A percentile compares a stretch with the other conserved stretches of the same genome.
Conservation (phyloP, 176 grass and related monocot species). For the Stipa capillata region DNA sequence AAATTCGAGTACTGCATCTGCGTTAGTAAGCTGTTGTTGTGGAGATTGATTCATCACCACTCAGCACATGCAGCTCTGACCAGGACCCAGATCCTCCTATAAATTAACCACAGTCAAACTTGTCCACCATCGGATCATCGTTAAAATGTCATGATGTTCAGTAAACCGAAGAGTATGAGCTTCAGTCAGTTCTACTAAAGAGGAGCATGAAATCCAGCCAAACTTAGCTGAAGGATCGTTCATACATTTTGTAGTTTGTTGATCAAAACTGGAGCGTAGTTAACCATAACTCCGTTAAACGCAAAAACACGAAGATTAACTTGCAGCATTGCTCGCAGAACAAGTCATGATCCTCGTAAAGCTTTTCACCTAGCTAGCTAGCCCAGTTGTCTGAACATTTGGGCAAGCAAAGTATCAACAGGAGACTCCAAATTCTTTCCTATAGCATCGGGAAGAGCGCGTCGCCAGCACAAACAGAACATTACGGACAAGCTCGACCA, state of each 20-base stretch:
- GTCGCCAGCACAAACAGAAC: not conserved
- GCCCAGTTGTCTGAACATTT: not conserved
- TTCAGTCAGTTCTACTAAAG: not conserved
- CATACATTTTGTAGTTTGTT: too few relatives aligned
- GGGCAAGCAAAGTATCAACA: not conserved
- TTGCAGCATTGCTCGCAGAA: not conserved
- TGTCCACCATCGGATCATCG: not conserved
- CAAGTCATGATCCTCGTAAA: not conserved
- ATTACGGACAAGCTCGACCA: not conserved
- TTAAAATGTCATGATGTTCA: not conserved
- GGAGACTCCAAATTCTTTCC: not conserved
- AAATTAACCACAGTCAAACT: not conserved
- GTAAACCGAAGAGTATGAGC: not conserved
- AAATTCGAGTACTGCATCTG: not conserved
- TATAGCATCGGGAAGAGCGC: not conserved
- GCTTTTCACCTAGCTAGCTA: not conserved
- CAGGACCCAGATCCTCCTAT: not conserved
- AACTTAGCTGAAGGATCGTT: too few relatives aligned
- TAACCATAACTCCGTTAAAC: too few relatives aligned
- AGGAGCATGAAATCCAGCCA: too few relatives aligned
- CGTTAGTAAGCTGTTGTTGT: too few relatives aligned
- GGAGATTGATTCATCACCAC: too few relatives aligned
- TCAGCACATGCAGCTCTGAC: conserved; percentile 22
- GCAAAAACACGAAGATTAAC: too few relatives aligned
- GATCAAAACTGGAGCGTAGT: too few relatives aligned